These are phyloP conservation scores for Eimeria falciformis DNA, from an alignment of 169 alveolate genomes.

Conservation along the genomic window DNA sequence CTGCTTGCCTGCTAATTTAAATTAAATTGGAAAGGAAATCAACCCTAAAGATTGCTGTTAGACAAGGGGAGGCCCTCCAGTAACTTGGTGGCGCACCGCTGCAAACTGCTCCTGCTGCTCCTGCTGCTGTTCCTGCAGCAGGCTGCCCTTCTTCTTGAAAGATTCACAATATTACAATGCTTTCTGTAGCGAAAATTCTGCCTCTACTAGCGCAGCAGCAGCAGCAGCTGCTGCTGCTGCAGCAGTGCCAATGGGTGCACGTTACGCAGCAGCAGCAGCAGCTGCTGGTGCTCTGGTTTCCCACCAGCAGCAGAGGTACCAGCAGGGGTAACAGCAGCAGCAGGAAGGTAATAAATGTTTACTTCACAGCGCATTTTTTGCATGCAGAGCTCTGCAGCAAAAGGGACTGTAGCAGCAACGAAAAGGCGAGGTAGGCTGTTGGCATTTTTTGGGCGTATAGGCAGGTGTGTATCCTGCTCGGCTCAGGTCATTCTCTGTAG, in stretches of 20 bases:
- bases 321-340: constrained; percentile 52
- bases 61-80: too few relatives aligned
- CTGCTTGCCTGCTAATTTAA: background rate
- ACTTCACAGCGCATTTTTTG: constrained; percentile 60
- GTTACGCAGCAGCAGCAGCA: constrained; percentile 68
- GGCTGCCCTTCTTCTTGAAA: constrained; percentile 52
- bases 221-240: constrained; percentile 66
- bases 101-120: constrained; percentile 67
- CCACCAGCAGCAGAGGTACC: constrained; percentile 61
- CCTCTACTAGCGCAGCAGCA: constrained; percentile 43
- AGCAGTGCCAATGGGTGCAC: constrained; percentile 69
- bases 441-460: constrained; percentile 36
- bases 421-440: constrained; percentile 45
- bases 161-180: background rate
- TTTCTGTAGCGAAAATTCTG: constrained; percentile 37
- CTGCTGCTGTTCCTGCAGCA: constrained; percentile 68
- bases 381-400: constrained; percentile 15
- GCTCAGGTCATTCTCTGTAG: background rate
- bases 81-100: constrained; percentile 73
- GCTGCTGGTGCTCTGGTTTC: constrained; percentile 53
- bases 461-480: constrained; percentile 71
- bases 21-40: too few relatives aligned
- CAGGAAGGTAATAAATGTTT: background rate
- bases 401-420: constrained; percentile 57
- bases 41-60: too few relatives aligned